Base-by-base conservation (phyloP, 805 yeast species). In the Metschnikowia reukaufii region DNA sequence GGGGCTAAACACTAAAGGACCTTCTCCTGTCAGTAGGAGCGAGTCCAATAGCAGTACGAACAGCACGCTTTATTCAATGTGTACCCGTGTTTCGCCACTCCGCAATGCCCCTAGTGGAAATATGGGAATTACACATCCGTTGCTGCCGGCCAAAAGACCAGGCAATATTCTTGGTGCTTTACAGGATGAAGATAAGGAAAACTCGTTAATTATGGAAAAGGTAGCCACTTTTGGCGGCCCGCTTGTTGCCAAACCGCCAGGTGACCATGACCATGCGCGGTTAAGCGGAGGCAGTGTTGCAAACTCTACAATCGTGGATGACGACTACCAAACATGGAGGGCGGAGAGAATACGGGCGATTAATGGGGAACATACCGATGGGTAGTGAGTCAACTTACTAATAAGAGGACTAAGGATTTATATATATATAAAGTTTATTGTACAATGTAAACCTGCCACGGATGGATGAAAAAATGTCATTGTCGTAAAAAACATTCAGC, bases 301-400 rank as follows among this genome's bases (percentile, higher is more conserved):
- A 31, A 67, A 64, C 36, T 69, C 75, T 2, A 68, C 74, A 2
- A 58, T 70, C 16, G 58, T 68, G 27, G 72, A 72, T 4, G 75
- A 68, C 34, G 76, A 72, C 27, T 72, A 70, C 50, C 64, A 63
- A 46, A 55, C 50, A 7, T 72, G 77, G 77, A 59, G 74, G 40
- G 64, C 64, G 18, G 74, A 69, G 46, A 57, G 62, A 40, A 67
- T 72, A 36, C 57, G 51, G 34, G 59, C 47, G 44, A 48, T 55
- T 8, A 53, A 52, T 30, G 48, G 47, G 16, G 34, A 25, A 10
- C 36, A 39, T 19, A 15, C 38, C 9, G 39, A 44, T 17, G 37
- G 32, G 18, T 37, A 42, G 31, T 44, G 21, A n/a, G n/a, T n/a
- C n/a, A n/a, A n/a, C n/a, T n/a, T n/a, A n/a, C n/a, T n/a, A n/a